phyloP scores from a whole-genome alignment of 2,329 filamentous ascomycete genomes.

The Colletotrichum musae region DNA sequence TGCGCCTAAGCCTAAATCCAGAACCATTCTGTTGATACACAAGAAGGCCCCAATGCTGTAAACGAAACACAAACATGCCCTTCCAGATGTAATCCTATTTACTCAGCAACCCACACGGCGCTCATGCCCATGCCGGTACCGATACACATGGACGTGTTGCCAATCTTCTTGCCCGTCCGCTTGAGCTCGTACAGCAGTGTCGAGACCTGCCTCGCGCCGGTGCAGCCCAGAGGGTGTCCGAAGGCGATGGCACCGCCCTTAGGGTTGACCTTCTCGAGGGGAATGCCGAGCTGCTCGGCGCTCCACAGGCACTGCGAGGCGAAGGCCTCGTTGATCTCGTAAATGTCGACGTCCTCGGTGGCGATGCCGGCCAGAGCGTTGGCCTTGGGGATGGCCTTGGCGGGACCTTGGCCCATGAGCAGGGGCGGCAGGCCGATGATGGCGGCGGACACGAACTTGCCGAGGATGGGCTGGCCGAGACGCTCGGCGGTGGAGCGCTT shows the following conservation, averaged over 20 bases:
- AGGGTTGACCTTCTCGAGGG: conserved; percentile 91
- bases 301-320: conserved; percentile 96
- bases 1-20: conserved; percentile 34
- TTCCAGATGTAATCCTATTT: conserved; percentile 49
- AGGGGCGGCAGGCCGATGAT: conserved; percentile 92
- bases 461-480: conserved; percentile 89
- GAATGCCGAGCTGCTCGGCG: conserved; percentile 87
- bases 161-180: conserved; percentile 86
- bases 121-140: conserved; percentile 99
- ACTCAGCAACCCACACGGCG: conserved; percentile 95
- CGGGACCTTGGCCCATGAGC: conserved; percentile 96
- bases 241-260: conserved; percentile 98
- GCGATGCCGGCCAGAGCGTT: conserved; percentile 88
- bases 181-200: conserved; percentile 92
- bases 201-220: conserved; percentile 92
- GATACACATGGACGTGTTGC: conserved; percentile 95
- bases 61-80: conserved; percentile 32
- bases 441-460: conserved; percentile 90
- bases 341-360: conserved; percentile 95
- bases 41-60: conserved; percentile 30
- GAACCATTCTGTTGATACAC: conserved; percentile 35
- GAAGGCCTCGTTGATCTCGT: conserved; percentile 99
- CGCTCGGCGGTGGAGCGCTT: conserved; percentile 90
- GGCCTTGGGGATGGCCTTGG: conserved; percentile 94
- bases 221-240: conserved; percentile 94